Conservation (phyloP, 2,329 filamentous ascomycete genomes). For the Botryotinia convoluta region DNA sequence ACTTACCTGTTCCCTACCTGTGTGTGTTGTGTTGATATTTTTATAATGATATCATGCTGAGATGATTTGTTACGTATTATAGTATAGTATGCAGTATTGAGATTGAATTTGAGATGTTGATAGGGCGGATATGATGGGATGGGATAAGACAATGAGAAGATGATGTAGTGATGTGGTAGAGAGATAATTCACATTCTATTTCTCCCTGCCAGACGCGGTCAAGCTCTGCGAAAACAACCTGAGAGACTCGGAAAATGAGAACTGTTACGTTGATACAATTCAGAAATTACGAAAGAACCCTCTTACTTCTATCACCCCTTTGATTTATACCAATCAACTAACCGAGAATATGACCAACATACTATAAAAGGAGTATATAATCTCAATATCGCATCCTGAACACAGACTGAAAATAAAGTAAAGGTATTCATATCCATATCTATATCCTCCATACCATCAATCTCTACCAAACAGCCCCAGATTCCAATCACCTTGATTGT, state of each 20-base stretch:
- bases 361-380: background rate
- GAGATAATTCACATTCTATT: background rate
- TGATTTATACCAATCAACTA: background rate
- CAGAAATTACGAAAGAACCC: background rate
- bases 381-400: background rate
- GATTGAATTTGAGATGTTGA: too few relatives aligned
- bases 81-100: too few relatives aligned
- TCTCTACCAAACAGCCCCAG: background rate
- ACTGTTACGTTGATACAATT: background rate
- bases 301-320: background rate
- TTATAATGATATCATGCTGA: too few relatives aligned
- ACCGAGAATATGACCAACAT: background rate
- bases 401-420: background rate
- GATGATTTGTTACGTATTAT: too few relatives aligned
- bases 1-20: too few relatives aligned
- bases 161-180: background rate
- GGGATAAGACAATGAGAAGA: background rate
- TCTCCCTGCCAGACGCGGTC: too few relatives aligned
- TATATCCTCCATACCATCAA: background rate
- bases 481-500: background rate
- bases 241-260: background rate
- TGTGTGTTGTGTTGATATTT: too few relatives aligned
- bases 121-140: background rate
- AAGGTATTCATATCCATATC: background rate
- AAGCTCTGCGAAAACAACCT: too few relatives aligned